Conservation (phyloP, 1,139 yeast genomes). For the Citeromyces siamensis region DNA sequence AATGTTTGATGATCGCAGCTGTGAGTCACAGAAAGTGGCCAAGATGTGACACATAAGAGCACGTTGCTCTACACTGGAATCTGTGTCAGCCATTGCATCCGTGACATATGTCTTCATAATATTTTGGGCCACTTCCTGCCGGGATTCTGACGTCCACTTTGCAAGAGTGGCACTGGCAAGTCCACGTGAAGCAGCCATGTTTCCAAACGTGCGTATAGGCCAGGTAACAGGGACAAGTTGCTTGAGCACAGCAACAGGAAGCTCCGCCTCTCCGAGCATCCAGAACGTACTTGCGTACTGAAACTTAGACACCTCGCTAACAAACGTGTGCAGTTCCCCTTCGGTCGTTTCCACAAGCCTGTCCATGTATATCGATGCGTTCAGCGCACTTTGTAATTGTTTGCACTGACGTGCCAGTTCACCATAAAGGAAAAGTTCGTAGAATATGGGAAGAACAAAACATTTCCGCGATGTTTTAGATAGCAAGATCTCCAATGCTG, state of each 20-base stretch:
- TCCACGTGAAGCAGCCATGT: slow-evolving; percentile 19
- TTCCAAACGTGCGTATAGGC: slow-evolving; percentile 7
- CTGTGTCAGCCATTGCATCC: slow-evolving; percentile 18
- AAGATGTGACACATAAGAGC: slow-evolving; percentile 43
- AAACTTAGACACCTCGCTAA: slow-evolving; percentile 24
- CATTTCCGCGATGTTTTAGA: slow-evolving; percentile 5
- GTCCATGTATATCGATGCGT: slow-evolving; percentile 33
- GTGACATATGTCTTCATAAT: slow-evolving; percentile 47
- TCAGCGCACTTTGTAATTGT: slow-evolving; percentile 35
- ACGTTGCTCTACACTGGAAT: slow-evolving; percentile 14
- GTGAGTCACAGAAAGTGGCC: slow-evolving; percentile 70
- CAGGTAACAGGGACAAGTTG: slow-evolving; percentile 10
- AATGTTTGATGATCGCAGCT: slow-evolving; percentile 32
- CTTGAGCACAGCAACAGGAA: slow-evolving; percentile 42
- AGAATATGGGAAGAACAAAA: slow-evolving; percentile 20
- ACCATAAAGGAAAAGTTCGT: slow-evolving; percentile 31
- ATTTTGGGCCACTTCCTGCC: slow-evolving; percentile 49
- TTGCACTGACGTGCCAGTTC: slow-evolving; percentile 22
- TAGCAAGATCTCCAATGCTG: slow-evolving; percentile 19
- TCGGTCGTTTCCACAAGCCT: slow-evolving; percentile 19
- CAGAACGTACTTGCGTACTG: slow-evolving; percentile 47
- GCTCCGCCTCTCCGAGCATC: slow-evolving; percentile 38
- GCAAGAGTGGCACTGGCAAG: slow-evolving; percentile 40
- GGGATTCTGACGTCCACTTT: slow-evolving; percentile 60
- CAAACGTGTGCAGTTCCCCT: slow-evolving; percentile 7